A percentile compares a stretch with the other conserved stretches of the same genome.
Conservation (phyloP, 164 flowering plant species). For the Kingdonia uniflora region DNA sequence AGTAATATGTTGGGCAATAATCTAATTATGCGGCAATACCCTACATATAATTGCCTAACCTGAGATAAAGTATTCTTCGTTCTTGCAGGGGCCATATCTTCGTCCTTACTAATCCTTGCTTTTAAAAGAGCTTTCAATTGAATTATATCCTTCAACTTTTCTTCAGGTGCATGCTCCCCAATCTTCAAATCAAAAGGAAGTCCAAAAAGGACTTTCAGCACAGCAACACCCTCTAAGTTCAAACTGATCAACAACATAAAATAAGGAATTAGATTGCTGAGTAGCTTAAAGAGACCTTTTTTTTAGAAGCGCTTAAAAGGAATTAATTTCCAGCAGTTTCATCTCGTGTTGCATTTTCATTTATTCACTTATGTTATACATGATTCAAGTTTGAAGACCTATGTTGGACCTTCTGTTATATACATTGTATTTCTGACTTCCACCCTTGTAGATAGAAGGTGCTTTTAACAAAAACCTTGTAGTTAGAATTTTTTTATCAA, state of each 20-base stretch:
- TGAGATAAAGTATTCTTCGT: constrained; percentile 21
- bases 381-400: too few relatives aligned
- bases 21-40: too few relatives aligned
- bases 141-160: constrained; percentile 36
- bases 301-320: too few relatives aligned
- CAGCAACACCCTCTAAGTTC: constrained; percentile 35
- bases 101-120: constrained; percentile 24
- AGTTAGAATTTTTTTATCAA: too few relatives aligned
- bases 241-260: constrained; percentile 32
- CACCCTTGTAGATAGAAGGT: too few relatives aligned
- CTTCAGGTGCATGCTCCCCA: constrained; percentile 26
- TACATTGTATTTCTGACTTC: too few relatives aligned
- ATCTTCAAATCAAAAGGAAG: constrained; percentile 28
- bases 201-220: constrained; percentile 65
- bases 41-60: constrained; percentile 21
- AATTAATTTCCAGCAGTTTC: too few relatives aligned
- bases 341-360: too few relatives aligned
- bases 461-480: too few relatives aligned
- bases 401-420: too few relatives aligned
- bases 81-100: constrained; percentile 15
- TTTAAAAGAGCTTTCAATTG: constrained; percentile 32
- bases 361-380: too few relatives aligned
- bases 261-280: constrained; percentile 7
- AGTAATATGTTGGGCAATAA: too few relatives aligned
- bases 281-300: background rate